Base-by-base conservation (phyloP, 1,284 basidiomycete species). In the Moniliophthora roreri region DNA sequence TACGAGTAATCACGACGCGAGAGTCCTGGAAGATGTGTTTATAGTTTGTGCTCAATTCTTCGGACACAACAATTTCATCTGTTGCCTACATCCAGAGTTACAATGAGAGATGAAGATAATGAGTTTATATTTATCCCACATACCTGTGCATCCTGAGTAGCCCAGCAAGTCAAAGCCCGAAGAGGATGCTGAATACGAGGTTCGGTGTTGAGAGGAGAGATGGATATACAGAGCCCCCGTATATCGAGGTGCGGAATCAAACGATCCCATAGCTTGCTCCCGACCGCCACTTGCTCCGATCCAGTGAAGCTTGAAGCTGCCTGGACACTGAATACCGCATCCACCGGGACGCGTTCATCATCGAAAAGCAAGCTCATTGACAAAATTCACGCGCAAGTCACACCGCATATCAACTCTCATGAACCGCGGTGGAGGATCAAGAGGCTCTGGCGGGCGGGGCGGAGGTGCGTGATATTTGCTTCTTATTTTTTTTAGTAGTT, bases 351-450 rank as follows among this genome's bases (percentile, higher is more conserved):
- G 11, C 54, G 51, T 38, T 54, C 52, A 49, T 54, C 52, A 49
- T 65, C 52, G 51, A 66, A 68, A 37, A 68, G 58, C 35, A 68
- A 55, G 52, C 66, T 64, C 67, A 69, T 70, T 48, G 38, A 26
- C 6, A 23, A 23, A 20, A 26, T 45, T 48, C 28, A 41, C 54
- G 40, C 54, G 41, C 51, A 45, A 23, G 41, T 18, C 23, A 16
- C n/a, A 16, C 23, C 21, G 18, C 24, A 46, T 32, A n/a, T 28
- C 21, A 36, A 38, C 35, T 20, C 10, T 45, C 52, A 84, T 83
- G 82, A 77, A 63, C 66, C 73, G 82, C 56, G 78, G 80, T 57
- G 63, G n/a, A n/a, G n/a, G 71, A 56, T 55, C 63, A 49, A 70
- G 80, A 69, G 76, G 77, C 44, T 71, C 71, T 57, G 59, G 28